These are phyloP conservation scores for Polytrichum formosum DNA, from an alignment of 225 moss, liverwort and hornwort genomes.

Conservation along the genomic window DNA sequence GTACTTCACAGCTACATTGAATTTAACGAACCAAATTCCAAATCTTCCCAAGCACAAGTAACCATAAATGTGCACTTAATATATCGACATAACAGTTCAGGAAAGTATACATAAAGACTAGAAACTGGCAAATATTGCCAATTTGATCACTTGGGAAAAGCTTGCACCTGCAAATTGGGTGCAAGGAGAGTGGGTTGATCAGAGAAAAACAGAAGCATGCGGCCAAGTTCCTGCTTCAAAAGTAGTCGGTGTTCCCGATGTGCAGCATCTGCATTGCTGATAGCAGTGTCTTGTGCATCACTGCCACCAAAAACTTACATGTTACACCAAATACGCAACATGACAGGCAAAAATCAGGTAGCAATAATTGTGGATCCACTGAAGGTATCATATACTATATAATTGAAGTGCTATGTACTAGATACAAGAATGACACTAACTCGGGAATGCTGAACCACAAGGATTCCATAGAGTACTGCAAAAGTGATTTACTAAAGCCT, in stretches of 20 bases:
- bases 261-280: slow-evolving; percentile 78
- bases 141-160: too few relatives aligned
- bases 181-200: slow-evolving; percentile 96
- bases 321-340: too few relatives aligned
- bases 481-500: background rate
- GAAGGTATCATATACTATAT: too few relatives aligned
- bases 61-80: too few relatives aligned
- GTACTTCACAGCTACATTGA: too few relatives aligned
- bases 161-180: slow-evolving; percentile 78
- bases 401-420: too few relatives aligned
- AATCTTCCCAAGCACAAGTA: background rate
- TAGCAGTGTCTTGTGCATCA: slow-evolving; percentile 95
- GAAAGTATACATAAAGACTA: background rate
- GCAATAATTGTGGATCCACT: too few relatives aligned
- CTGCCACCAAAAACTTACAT: slow-evolving; percentile 19
- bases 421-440: too few relatives aligned
- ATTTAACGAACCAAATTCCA: too few relatives aligned
- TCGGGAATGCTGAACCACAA: too few relatives aligned
- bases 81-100: too few relatives aligned
- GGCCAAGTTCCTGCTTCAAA: slow-evolving; percentile 87
- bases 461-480: background rate
- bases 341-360: too few relatives aligned
- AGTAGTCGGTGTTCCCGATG: slow-evolving; percentile 94
- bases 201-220: slow-evolving; percentile 92
- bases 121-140: background rate